Base-by-base conservation (phyloP, 2,329 filamentous ascomycete species). In the Periconia macrospinosa region DNA sequence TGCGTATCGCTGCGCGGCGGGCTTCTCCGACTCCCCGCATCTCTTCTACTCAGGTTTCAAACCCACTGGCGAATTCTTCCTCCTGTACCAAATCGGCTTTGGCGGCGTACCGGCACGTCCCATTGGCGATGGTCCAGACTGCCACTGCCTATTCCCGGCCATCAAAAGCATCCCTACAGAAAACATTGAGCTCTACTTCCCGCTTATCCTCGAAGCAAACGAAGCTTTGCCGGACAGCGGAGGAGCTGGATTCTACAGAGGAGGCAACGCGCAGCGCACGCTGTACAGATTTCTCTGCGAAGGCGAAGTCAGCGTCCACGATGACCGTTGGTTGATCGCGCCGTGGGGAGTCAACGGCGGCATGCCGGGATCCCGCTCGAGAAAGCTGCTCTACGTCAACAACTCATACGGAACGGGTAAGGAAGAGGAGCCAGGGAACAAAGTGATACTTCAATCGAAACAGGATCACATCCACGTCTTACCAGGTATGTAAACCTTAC, bases 1-100 rank as follows among this genome's bases (percentile, higher is more conserved):
- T 6, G 71, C 72, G 0, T 80, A 79, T 60, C 75, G 76, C 13
- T 78, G 78, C 6, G 79, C 78, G 5, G 78, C 79, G 2, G 79
- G 79, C 1, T 81, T 81, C 62, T 79, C 76, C 14, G 79, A 81
- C 60, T 79, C 76, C 0, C 79, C 79, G 0, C 76, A 81, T 60
- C 76, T 81, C 52, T 81, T 80, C 65, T 81, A 80, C 61, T 79
- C 76, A 1, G 79, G 78, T 27, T 81, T 77, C 65, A 78, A 77
- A 56, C 75, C 78, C 1, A 63, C 75, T 11, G 79, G 78, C 5
- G 77, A 79, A 48, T 80, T 77, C 70, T 81, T 75, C 56, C 74
- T 80, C 52, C 69, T 81, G 0, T 81, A 79, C 56, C 78, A 80
- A 53, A 81, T 81, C 49, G 78, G 77, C 0, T 81, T 81, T 37